Evolutionary conservation across 768 basidiomycete species (phyloP).

Genomic region (Mycena venus): DNA sequence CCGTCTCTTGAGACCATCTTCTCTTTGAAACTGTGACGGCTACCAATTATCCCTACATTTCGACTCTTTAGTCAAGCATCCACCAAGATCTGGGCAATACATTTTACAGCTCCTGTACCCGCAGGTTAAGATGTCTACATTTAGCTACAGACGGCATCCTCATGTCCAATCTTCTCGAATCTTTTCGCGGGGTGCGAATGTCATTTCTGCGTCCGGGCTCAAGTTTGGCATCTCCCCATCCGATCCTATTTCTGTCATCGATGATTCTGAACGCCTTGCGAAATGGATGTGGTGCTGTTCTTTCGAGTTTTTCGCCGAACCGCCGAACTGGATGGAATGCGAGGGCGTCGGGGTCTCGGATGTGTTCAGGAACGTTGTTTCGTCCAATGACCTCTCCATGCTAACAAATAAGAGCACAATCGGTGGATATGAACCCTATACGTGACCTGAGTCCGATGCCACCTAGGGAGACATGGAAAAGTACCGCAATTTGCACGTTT

Average conservation of each 20-base stretch:
- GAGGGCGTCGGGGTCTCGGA: neutral
- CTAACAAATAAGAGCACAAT: neutral
- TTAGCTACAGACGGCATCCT: too few relatives aligned
- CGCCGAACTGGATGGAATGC: neutral
- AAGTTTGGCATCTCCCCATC: neutral
- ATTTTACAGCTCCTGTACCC: too few relatives aligned
- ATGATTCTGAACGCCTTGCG: neutral
- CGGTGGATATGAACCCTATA: neutral
- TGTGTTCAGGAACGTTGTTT: neutral
- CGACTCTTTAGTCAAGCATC: too few relatives aligned
- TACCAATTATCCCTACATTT: too few relatives aligned
- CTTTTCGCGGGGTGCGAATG: neutral
- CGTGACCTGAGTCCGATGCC: neutral
- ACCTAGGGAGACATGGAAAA: neutral
- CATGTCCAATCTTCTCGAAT: neutral
- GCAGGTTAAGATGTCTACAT: too few relatives aligned
- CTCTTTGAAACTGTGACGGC: too few relatives aligned
- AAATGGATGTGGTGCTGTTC: neutral
- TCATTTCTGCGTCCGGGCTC: neutral
- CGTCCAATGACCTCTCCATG: neutral
- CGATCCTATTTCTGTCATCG: neutral
- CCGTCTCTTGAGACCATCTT: too few relatives aligned
- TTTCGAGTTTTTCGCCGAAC: neutral
- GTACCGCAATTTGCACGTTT: conserved; percentile 33
- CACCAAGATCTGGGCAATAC: too few relatives aligned